Evolutionary conservation across 495 filamentous ascomycete species (phyloP).

Genomic region (Mycothermus thermophilus): DNA sequence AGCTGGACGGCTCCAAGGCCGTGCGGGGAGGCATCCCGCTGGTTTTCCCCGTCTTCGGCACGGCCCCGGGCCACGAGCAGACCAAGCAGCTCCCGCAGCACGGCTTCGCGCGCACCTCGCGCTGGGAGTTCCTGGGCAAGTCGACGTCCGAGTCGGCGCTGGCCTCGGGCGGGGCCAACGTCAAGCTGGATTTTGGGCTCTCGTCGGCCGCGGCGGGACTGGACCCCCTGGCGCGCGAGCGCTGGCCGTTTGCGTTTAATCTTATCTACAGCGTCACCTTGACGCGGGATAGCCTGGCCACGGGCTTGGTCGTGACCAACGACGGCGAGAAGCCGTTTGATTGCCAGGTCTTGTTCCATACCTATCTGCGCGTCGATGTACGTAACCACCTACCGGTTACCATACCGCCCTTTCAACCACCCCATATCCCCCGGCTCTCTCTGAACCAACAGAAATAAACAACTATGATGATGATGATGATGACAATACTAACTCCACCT

Average conservation of each 20-base stretch:
- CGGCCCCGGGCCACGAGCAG: conserved; percentile 54
- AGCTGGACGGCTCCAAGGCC: conserved; percentile 43
- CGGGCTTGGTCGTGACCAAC: conserved; percentile 77
- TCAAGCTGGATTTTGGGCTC: conserved; percentile 93
- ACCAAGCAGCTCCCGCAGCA: conserved; percentile 75
- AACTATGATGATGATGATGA: too few species aligned
- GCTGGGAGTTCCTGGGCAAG: conserved; percentile 69
- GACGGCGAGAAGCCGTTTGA: conserved; percentile 69
- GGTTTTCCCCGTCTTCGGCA: conserved; percentile 95
- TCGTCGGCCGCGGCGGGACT: conserved; percentile 46
- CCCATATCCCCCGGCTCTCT: not conserved
- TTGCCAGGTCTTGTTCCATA: conserved; percentile 85
- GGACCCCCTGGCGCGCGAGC: conserved; percentile 43
- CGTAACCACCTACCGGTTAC: conserved; percentile 47
- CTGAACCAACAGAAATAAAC: too few species aligned
- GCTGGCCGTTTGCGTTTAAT: conserved; percentile 75
- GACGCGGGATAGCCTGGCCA: conserved; percentile 56
- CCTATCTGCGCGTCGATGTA: conserved; percentile 72
- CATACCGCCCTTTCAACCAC: conserved; percentile 12
- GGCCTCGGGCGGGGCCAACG: conserved; percentile 35
- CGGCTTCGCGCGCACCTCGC: conserved; percentile 81
- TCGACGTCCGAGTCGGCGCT: conserved; percentile 40
- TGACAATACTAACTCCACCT: not conserved
- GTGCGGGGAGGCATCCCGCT: conserved; percentile 76
- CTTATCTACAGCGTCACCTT: conserved; percentile 88